Percentiles rank a stretch among this genome's conserved stretches.
Evolutionary conservation across 176 grass and related monocot species (phyloP).

Genomic region (Cymbopogon citratus): DNA sequence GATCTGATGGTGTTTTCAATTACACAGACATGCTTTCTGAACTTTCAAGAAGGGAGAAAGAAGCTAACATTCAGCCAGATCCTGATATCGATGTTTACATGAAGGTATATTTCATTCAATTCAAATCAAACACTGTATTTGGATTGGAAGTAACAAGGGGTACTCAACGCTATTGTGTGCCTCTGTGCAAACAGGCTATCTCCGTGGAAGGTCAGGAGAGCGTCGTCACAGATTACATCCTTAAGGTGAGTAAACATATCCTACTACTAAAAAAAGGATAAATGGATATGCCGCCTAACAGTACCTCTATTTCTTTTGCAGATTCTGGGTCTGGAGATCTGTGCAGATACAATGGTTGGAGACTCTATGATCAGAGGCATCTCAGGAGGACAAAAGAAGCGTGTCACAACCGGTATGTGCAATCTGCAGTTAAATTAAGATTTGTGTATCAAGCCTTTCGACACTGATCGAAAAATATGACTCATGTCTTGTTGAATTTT

Average conservation of each 20-base stretch:
- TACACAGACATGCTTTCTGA: conserved; percentile 82
- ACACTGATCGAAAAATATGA: conserved; percentile 1
- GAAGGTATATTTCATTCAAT: conserved; percentile 48
- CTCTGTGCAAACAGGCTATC: conserved; percentile 53
- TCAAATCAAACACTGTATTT: background rate
- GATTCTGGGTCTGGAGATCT: conserved; percentile 90
- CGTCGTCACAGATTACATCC: conserved; percentile 89
- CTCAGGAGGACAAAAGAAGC: conserved; percentile 95
- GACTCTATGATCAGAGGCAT: conserved; percentile 91
- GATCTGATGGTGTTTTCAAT: conserved; percentile 18
- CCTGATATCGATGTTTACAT: conserved; percentile 90
- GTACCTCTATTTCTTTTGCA: conserved; percentile 10
- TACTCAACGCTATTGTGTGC: conserved; percentile 9
- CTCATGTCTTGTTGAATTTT: conserved; percentile 22
- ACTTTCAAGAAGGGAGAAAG: conserved; percentile 90
- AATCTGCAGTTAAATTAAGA: conserved; percentile 11
- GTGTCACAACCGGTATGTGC: conserved; percentile 76
- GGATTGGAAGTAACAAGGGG: background rate
- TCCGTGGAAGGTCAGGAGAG: conserved; percentile 91
- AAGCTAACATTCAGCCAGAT: conserved; percentile 85
- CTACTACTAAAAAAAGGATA: background rate
- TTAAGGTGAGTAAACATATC: conserved; percentile 56
- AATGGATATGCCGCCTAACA: background rate
- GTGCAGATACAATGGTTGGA: conserved; percentile 95
- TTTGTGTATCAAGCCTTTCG: background rate